Evolutionary conservation across 1,139 yeast genomes (phyloP).

Genomic region (Saccharomycopsis phalli): DNA sequence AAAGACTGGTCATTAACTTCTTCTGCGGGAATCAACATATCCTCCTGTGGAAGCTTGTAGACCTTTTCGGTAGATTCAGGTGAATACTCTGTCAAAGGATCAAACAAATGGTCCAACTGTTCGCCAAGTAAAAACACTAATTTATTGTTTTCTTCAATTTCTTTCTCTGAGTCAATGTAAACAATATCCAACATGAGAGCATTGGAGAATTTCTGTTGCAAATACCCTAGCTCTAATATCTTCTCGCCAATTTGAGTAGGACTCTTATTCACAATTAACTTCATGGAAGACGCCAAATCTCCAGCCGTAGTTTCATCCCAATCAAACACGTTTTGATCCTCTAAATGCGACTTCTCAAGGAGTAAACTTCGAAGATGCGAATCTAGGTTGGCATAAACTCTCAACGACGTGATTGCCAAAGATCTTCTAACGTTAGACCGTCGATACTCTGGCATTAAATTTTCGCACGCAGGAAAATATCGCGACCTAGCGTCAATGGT

Average conservation of each 20-base stretch:
- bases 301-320: conserved; percentile 85
- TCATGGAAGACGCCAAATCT: conserved; percentile 53
- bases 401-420: conserved; percentile 64
- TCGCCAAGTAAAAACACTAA: conserved; percentile 71
- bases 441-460: conserved; percentile 42
- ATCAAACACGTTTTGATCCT: conserved; percentile 25
- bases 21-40: conserved; percentile 1
- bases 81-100: conserved; percentile 82
- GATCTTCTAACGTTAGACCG: conserved; percentile 61
- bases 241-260: conserved; percentile 52
- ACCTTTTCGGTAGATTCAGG: conserved; percentile 75
- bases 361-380: conserved; percentile 21
- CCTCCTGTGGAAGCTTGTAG: conserved; percentile 47
- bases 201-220: conserved; percentile 45
- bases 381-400: conserved; percentile 53
- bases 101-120: conserved; percentile 81
- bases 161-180: conserved; percentile 44
- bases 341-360: conserved; percentile 23
- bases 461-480: conserved; percentile 73
- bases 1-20: conserved; percentile 28
- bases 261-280: conserved; percentile 36
- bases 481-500: conserved; percentile 54
- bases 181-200: conserved; percentile 65
- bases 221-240: conserved; percentile 45
- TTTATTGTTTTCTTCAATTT: conserved; percentile 61